Conservation (phyloP, 352 stramenopile genomes). For the Globisporangium irregulare region DNA sequence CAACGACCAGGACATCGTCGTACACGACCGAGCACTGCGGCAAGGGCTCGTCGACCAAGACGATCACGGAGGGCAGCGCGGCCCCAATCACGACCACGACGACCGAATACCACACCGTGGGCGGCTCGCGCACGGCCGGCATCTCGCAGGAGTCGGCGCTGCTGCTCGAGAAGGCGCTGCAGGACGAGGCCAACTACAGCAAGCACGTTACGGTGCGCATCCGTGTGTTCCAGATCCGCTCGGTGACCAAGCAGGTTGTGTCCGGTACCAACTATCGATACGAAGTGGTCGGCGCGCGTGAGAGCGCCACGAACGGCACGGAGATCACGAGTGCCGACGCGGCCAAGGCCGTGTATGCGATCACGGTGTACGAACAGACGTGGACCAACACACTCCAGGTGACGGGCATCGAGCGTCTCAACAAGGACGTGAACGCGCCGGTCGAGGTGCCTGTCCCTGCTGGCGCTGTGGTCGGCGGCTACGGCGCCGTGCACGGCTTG, state of each 20-base stretch:
- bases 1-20: not conserved
- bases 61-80: not conserved
- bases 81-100: not conserved
- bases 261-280: conserved; percentile 78
- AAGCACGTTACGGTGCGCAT: conserved; percentile 27
- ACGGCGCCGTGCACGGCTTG: not conserved
- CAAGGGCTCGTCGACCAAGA: not conserved
- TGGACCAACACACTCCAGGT: conserved; percentile 67
- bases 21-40: not conserved
- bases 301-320: conserved; percentile 39
- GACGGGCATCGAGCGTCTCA: conserved; percentile 24
- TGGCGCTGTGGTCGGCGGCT: not conserved
- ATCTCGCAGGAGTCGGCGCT: not conserved
- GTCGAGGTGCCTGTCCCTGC: not conserved
- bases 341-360: conserved; percentile 32
- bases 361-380: conserved; percentile 56
- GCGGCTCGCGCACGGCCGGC: not conserved
- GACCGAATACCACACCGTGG: not conserved
- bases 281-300: conserved; percentile 33
- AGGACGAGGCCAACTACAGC: conserved; percentile 28
- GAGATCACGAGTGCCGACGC: conserved; percentile 20
- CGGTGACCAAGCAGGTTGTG: conserved; percentile 46
- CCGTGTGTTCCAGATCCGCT: conserved; percentile 38
- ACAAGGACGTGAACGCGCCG: not conserved
- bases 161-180: conserved; percentile 20